Base-by-base conservation (phyloP, 257 asterid genomes). In the Nicotiana obtusifolia region DNA sequence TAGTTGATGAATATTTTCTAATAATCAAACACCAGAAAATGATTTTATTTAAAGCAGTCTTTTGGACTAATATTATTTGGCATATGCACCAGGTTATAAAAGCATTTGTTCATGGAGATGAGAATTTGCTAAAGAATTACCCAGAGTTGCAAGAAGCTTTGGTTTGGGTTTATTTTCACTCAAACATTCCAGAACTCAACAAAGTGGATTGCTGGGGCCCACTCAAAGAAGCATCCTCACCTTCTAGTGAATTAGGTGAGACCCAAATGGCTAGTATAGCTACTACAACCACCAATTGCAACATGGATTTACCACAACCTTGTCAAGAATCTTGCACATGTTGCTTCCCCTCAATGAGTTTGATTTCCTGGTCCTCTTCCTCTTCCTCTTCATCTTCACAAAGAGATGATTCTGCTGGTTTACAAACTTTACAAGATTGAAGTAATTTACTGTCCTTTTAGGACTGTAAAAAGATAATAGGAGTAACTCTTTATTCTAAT, bases 151-250 rank as follows among this genome's bases (percentile, higher is more conserved):
- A 87, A 77, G 93, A 92, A 53, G 93, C 99, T 31, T 67, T 82
- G 54, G 99, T 93, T 10, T 95, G 96, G 97, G 98, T 95, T 19
- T 89, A 95, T 69, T 95, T 95, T 85, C 99, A 95, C 90, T 95
- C 99, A 53, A 93, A 91, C 84, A 84, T 87, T 31, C 95, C 91
- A 16, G 97, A 92, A 71, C 92, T 89, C 94, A 90, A 90, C 91
- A 95, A 90, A 90, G 90, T 91, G 7, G 93, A 95, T 81, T 95
- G 99, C 61, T 95, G 99, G 98, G 99, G 99, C 82, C 92, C 95
- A 52, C 93, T 95, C 7, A 86, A 77, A 86, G 93, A 84, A 4
- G 93, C 95, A 0, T 64, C 92, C 0, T 56, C 88, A 71, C 1
- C 88, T 8, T 33, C 54, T 28, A 67, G 84, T 76, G 47, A 71